Conservation (phyloP, 495 filamentous ascomycete genomes). For the Oidiodendron maius region DNA sequence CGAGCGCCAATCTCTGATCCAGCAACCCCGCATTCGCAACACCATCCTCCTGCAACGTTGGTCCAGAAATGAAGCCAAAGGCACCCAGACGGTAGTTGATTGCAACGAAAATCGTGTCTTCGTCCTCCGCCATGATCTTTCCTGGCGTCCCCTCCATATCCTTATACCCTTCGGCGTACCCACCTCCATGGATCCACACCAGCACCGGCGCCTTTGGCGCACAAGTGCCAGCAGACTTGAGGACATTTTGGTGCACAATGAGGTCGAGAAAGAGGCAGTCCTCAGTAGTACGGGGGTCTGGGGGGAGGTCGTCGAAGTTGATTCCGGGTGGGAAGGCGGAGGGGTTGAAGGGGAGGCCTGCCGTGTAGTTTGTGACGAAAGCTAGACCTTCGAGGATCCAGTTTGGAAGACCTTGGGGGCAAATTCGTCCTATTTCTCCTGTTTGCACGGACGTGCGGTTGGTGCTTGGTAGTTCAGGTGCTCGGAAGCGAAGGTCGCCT, state of each 20-base stretch:
- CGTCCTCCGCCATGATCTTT: slow-evolving; percentile 37
- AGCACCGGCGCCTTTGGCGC: too few relatives aligned
- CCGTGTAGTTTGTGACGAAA: too few relatives aligned
- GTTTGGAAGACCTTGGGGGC: slow-evolving; percentile 6
- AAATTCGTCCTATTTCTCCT: slow-evolving; percentile 1
- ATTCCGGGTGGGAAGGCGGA: too few relatives aligned
- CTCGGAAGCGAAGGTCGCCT: slow-evolving; percentile 43
- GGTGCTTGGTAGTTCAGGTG: slow-evolving; percentile 31
- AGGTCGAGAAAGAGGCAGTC: slow-evolving; percentile 50
- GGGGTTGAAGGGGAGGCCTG: too few relatives aligned
- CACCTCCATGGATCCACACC: too few relatives aligned
- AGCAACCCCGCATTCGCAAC: slow-evolving; percentile 58
- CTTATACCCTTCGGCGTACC: slow-evolving; percentile 49
- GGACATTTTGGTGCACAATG: too few relatives aligned
- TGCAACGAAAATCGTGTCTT: slow-evolving; percentile 56
- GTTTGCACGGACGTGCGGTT: slow-evolving; percentile 3
- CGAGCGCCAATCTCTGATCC: slow-evolving; percentile 64
- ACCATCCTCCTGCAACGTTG: slow-evolving; percentile 43
- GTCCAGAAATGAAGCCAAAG: slow-evolving; percentile 48
- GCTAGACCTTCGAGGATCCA: too few relatives aligned
- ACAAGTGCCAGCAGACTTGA: too few relatives aligned
- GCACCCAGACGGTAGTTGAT: slow-evolving; percentile 52
- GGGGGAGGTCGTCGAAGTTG: too few relatives aligned
- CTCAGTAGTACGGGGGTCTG: slow-evolving; percentile 19
- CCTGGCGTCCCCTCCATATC: slow-evolving; percentile 32